Evolutionary conservation across 371 early-diverging fungal genomes (phyloP).

Genomic region (Circinella umbellata): DNA sequence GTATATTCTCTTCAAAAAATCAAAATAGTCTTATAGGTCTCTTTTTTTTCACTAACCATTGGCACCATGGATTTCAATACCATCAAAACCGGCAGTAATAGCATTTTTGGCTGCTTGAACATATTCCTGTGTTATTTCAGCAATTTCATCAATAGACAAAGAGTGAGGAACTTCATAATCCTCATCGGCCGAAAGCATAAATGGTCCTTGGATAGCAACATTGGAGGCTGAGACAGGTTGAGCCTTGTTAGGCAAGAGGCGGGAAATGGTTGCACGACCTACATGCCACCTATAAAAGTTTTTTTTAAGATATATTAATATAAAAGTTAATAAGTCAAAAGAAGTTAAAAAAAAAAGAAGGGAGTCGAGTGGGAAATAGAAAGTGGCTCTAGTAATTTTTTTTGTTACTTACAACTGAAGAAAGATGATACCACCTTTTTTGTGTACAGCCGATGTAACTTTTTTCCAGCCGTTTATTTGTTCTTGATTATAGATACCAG

Average conservation of each 20-base stretch:
- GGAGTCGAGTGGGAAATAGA: too few relatives aligned
- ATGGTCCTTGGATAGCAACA: constrained; percentile 20
- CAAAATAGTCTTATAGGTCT: too few relatives aligned
- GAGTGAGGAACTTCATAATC: constrained; percentile 22
- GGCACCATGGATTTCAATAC: constrained; percentile 72
- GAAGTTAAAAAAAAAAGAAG: too few relatives aligned
- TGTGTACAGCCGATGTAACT: constrained; percentile 62
- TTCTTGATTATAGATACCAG: constrained; percentile 56
- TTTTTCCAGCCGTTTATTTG: constrained; percentile 64
- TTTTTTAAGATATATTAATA: too few relatives aligned
- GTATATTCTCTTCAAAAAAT: too few relatives aligned
- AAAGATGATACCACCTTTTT: constrained; percentile 57
- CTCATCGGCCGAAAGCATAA: constrained; percentile 39
- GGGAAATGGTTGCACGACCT: constrained; percentile 18
- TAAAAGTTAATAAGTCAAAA: too few relatives aligned
- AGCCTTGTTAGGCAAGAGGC: constrained; percentile 1
- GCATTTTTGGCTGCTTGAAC: constrained; percentile 45
- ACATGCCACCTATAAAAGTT: constrained; percentile 10
- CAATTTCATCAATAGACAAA: constrained; percentile 46
- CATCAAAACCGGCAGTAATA: constrained; percentile 64
- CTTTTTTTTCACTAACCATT: constrained; percentile 32
- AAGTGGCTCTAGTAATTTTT: too few relatives aligned
- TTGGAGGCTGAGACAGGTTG: constrained; percentile 23
- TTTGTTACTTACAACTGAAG: constrained; percentile 34
- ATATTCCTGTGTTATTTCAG: constrained; percentile 40